Base-by-base conservation (phyloP, 441 rosid species). In the Jatropha multifida region DNA sequence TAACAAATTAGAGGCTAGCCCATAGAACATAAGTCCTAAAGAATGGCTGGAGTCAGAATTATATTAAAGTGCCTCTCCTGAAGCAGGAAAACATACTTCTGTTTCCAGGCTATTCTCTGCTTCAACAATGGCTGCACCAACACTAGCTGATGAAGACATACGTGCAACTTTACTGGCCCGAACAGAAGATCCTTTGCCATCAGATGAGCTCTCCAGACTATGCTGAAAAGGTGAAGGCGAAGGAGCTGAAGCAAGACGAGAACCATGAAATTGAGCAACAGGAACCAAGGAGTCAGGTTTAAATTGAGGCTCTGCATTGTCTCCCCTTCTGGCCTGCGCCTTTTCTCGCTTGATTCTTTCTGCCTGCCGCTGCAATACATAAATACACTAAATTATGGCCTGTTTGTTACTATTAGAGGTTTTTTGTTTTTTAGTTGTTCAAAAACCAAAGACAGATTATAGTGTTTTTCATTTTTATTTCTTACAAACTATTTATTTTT, bases 201-300 rank as follows among this genome's bases (percentile, higher is more conserved):
- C 65, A 65, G 23, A 18, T 56, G 38, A 59, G 63, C 63, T 26
- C 63, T 74, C 84, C 23, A 23, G 23, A 23, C 23, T 23, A 12
- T 77, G 79, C 87, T 86, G 90, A 83, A 77, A 96, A 48, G 98
- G 99, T 49, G 98, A 88, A 72, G 94, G 92, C 37, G 85, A 59
- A 78, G 93, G 91, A 73, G 89, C 97, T 42, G 99, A 89, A 71
- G 99, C 96, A 77, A 96, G 99, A 72, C 98, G 90, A 76, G 97
- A 92, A 78, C 98, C 97, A 68, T 75, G 91, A 83, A 83, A 90
- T 77, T 83, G 86, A 81, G 92, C 51, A 82, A 96, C 94, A 18
- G 98, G 89, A 83, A 94, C 98, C 81, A 96, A 84, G 77, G 86
- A 78, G 26, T 89, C 87, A 68, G 90, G 88, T 78, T 82, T 85